Percentiles rank a stretch among this genome's conserved stretches.
These are phyloP conservation scores for Penicillium sclerotiorum DNA, from an alignment of 2,329 filamentous ascomycete species.

Conservation along the genomic window DNA sequence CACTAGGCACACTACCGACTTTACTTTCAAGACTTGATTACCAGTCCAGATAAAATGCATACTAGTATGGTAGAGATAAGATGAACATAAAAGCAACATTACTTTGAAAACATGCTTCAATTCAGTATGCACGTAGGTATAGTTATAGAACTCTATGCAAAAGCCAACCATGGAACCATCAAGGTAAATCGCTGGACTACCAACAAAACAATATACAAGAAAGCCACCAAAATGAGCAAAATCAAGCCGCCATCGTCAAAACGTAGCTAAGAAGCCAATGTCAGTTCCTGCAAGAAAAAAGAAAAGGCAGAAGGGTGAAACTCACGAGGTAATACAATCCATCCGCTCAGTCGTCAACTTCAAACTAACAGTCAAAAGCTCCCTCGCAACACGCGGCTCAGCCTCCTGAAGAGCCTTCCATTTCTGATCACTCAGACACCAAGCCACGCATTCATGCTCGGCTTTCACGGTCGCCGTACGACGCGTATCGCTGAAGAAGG, in stretches of 20 bases:
- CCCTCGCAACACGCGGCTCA: slow-evolving; percentile 76
- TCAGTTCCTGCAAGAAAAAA: background rate
- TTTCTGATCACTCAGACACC: slow-evolving; percentile 71
- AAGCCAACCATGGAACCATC: background rate
- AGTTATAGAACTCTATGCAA: too few relatives aligned
- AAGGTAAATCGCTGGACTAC: background rate
- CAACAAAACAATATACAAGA: background rate
- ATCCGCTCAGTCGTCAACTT: slow-evolving; percentile 95
- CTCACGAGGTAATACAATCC: slow-evolving; percentile 66
- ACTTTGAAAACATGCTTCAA: too few relatives aligned
- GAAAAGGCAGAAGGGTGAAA: slow-evolving; percentile 15
- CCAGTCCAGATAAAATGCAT: too few relatives aligned
- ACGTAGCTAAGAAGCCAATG: background rate
- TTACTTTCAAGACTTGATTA: too few relatives aligned
- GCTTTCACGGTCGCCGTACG: slow-evolving; percentile 84
- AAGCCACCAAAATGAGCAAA: background rate
- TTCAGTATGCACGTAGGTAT: too few relatives aligned
- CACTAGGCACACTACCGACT: too few relatives aligned
- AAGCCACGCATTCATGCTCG: slow-evolving; percentile 79
- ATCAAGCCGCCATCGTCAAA: background rate
- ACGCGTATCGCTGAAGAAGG: slow-evolving; percentile 90
- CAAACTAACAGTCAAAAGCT: slow-evolving; percentile 82
- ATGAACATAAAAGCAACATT: too few relatives aligned
- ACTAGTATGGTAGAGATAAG: too few relatives aligned
- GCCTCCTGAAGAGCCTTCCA: slow-evolving; percentile 74